Conservation (phyloP, 495 filamentous ascomycete genomes). For the Podospora sp. region DNA sequence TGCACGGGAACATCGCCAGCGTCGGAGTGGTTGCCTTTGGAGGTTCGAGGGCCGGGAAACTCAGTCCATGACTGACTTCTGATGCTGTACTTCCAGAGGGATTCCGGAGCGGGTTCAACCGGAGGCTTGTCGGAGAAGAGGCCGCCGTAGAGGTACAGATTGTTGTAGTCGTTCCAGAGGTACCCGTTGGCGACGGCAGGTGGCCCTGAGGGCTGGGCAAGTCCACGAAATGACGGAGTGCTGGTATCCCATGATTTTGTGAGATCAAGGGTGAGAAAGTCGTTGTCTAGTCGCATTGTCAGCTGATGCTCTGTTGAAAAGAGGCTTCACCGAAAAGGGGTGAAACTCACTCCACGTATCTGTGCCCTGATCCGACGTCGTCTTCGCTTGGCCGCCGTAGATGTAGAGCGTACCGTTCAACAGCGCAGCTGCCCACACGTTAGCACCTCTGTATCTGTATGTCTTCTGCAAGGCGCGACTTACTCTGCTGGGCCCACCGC, state of each 20-base stretch:
- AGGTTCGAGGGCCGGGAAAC: conserved; percentile 56
- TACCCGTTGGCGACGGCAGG: conserved; percentile 70
- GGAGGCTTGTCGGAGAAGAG: conserved; percentile 64
- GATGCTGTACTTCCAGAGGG: conserved; percentile 71
- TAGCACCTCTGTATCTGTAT: conserved; percentile 15
- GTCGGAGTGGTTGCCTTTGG: conserved; percentile 59
- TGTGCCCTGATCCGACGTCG: conserved; percentile 50
- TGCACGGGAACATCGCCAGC: conserved; percentile 56
- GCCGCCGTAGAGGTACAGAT: conserved; percentile 72
- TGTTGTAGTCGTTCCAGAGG: conserved; percentile 69
- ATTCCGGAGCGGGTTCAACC: conserved; percentile 53
- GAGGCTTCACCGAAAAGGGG: no score
- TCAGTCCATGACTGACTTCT: conserved; percentile 61
- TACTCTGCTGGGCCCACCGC: conserved; percentile 70
- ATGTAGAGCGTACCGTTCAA: conserved; percentile 75
- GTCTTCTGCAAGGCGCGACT: conserved; percentile 11
- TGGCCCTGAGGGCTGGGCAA: conserved; percentile 67
- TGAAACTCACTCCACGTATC: conserved; percentile 64
- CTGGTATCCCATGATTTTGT: conserved; percentile 67
- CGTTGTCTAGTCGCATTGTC: conserved; percentile 55
- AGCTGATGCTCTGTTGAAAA: conserved; percentile 22
- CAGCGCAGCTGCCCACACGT: conserved; percentile 47
- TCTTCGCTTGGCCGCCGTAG: conserved; percentile 68
- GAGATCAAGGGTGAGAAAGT: conserved; percentile 68
- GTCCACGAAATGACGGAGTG: conserved; percentile 60